Base-by-base conservation (phyloP, 225 moss, liverwort and hornwort species). In the Physcomitrium patens region DNA sequence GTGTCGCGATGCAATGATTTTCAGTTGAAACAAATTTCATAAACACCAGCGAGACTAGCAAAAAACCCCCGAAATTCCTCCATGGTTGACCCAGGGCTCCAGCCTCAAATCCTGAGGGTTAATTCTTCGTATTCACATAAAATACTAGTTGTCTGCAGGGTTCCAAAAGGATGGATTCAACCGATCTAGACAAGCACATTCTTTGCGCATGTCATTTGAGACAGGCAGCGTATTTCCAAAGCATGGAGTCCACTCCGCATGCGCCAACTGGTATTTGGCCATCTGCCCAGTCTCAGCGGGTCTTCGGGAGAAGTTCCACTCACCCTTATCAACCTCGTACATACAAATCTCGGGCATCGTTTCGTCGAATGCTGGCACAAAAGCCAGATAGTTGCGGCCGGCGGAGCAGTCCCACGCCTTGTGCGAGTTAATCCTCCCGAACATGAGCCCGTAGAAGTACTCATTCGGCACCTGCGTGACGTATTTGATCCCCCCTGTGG, bases 61-160 rank as follows among this genome's bases (percentile, higher is more conserved):
- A 78, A n/a, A 75, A 84, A 91, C 46, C 90, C 91, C 89, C 86
- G 90, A 84, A 94, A 94, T 94, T 92, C 90, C 88, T 92, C 85
- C 75, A 94, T 89, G 93, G 90, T 84, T 81, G 74, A 83, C 80
- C 85, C 20, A 78, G 57, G 83, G 87, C 46, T 75, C 80, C 77
- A 73, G 69, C 81, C 77, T 77, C 68, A 14, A 51, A 27, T 0
- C 0, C 3, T 24, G 24, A 24, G 31, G 31, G 1, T 37, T 7
- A 37, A 37, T 37, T 37, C 31, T 37, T 37, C 4, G 31, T 7
- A 7, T 37, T 37, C 7, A 37, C 5, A 37, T 37, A 37, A 4
- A 37, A 4, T 37, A 37, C 4, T 37, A 4, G 31, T 37, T 37
- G 4, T 37, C 31, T 37, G 31, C 31, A 37, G 31, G 5, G 5